Conservation (phyloP, 176 grass and related monocot species). For the Neostapfia colusana region DNA sequence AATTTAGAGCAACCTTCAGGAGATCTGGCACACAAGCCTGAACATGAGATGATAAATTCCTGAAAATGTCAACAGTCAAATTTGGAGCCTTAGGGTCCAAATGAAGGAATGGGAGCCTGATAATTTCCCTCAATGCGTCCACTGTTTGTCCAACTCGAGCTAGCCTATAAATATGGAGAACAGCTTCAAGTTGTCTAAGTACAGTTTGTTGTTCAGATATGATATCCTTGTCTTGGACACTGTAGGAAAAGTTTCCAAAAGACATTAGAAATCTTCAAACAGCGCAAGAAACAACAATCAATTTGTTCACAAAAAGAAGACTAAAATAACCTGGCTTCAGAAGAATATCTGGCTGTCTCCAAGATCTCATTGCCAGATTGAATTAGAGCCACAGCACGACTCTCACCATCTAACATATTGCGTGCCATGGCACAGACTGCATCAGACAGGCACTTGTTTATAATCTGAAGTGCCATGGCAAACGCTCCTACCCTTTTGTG, state of each 20-base stretch:
- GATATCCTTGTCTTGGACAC: slow-evolving; percentile 80
- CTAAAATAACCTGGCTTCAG: slow-evolving; percentile 69
- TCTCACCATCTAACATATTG: slow-evolving; percentile 75
- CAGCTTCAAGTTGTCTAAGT: slow-evolving; percentile 80
- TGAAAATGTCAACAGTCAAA: slow-evolving; percentile 63
- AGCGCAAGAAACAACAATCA: slow-evolving; percentile 21
- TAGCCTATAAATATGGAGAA: slow-evolving; percentile 70
- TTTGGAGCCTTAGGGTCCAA: slow-evolving; percentile 56
- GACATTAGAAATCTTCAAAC: slow-evolving; percentile 13
- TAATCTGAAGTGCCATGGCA: slow-evolving; percentile 85
- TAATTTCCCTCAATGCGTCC: slow-evolving; percentile 82
- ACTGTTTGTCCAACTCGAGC: slow-evolving; percentile 70
- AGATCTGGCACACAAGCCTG: slow-evolving; percentile 94
- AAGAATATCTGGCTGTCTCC: slow-evolving; percentile 77
- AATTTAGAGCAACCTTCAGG: slow-evolving; percentile 72
- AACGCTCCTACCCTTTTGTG: slow-evolving; percentile 93
- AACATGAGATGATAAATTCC: slow-evolving; percentile 74
- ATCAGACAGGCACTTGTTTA: slow-evolving; percentile 96
- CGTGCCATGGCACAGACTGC: slow-evolving; percentile 77
- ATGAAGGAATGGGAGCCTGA: slow-evolving; percentile 77
- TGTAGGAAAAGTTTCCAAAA: slow-evolving; percentile 38
- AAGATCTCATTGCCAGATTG: slow-evolving; percentile 86
- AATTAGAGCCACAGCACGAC: slow-evolving; percentile 71
- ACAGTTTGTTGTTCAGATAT: slow-evolving; percentile 81
- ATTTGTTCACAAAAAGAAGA: slow-evolving; percentile 17